A percentile compares a stretch with the other conserved stretches of the same genome.
phyloP scores from a whole-genome alignment of 148 eudicot genomes.

The Linanthus parryae region DNA sequence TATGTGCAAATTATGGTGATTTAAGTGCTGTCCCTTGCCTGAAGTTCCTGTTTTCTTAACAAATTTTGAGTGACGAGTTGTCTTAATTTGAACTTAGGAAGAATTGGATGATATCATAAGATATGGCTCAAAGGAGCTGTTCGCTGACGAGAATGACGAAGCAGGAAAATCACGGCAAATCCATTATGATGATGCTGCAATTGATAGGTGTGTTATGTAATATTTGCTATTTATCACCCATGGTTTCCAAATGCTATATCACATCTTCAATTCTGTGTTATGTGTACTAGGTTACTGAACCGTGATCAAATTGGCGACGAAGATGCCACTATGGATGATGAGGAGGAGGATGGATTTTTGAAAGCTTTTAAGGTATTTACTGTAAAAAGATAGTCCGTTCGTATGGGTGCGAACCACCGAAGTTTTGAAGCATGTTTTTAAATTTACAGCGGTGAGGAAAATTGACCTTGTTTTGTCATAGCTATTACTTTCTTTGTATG shows the following conservation, averaged over 20 bases:
- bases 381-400: no score
- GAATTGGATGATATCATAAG: slow-evolving; percentile 96
- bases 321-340: slow-evolving; percentile 73
- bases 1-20: background rate
- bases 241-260: slow-evolving; percentile 5
- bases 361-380: slow-evolving; percentile 93
- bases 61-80: slow-evolving; percentile 6
- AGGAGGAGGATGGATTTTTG: slow-evolving; percentile 74
- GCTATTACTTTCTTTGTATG: no score
- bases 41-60: no score
- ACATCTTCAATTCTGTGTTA: slow-evolving; percentile 2
- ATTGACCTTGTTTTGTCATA: no score
- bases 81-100: slow-evolving; percentile 46
- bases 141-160: slow-evolving; percentile 92
- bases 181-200: slow-evolving; percentile 95
- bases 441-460: no score
- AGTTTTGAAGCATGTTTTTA: no score
- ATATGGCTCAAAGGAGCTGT: slow-evolving; percentile 92
- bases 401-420: no score
- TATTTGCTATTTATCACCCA: slow-evolving; percentile 1
- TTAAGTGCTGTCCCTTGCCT: no score
- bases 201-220: slow-evolving; percentile 50
- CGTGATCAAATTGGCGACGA: slow-evolving; percentile 89
- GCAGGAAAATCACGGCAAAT: slow-evolving; percentile 89
- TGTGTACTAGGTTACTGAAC: slow-evolving; percentile 58